phyloP scores from a whole-genome alignment of 2,329 filamentous ascomycete species.

The Lizonia empirigonia region DNA sequence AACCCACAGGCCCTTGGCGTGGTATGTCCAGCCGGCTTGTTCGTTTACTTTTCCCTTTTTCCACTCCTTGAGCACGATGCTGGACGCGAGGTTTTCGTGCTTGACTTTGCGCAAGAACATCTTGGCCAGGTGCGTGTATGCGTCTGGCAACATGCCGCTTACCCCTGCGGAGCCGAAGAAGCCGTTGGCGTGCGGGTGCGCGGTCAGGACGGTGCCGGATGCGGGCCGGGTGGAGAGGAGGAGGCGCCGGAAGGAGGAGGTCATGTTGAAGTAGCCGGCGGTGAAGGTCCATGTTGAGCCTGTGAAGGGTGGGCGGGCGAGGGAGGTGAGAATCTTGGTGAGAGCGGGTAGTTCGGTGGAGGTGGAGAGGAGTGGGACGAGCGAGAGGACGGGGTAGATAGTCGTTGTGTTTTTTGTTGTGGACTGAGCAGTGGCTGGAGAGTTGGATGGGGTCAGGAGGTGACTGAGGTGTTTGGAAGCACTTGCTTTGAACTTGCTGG shows the following conservation, averaged over 20 bases:
- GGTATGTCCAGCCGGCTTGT: slow-evolving; percentile 92
- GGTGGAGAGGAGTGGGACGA: slow-evolving; percentile 83
- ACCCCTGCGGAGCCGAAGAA: slow-evolving; percentile 90
- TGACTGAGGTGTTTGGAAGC: slow-evolving; percentile 70
- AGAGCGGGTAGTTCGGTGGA: slow-evolving; percentile 90
- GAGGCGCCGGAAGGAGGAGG: slow-evolving; percentile 78
- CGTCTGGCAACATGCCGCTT: slow-evolving; percentile 86
- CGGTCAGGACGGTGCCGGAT: slow-evolving; percentile 84
- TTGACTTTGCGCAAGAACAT: slow-evolving; percentile 74
- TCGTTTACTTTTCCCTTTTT: slow-evolving; percentile 78
- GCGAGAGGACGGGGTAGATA: slow-evolving; percentile 86
- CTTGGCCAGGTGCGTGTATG: slow-evolving; percentile 86
- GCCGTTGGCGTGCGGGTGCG: slow-evolving; percentile 90
- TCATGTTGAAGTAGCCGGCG: slow-evolving; percentile 98
- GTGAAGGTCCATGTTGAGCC: slow-evolving; percentile 92
- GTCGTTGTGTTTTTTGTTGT: slow-evolving; percentile 53
- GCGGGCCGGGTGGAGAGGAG: slow-evolving; percentile 74
- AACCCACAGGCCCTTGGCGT: slow-evolving; percentile 95
- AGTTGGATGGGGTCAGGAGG: slow-evolving; percentile 64
- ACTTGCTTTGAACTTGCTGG: slow-evolving; percentile 69
- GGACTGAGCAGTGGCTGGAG: slow-evolving; percentile 24
- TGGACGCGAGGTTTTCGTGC: slow-evolving; percentile 58
- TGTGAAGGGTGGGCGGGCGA: slow-evolving; percentile 67
- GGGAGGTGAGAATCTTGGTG: slow-evolving; percentile 73
- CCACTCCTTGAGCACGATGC: slow-evolving; percentile 86